Evolutionary conservation across 2,329 filamentous ascomycete species (phyloP).

Genomic region (Aspergillus niger): DNA sequence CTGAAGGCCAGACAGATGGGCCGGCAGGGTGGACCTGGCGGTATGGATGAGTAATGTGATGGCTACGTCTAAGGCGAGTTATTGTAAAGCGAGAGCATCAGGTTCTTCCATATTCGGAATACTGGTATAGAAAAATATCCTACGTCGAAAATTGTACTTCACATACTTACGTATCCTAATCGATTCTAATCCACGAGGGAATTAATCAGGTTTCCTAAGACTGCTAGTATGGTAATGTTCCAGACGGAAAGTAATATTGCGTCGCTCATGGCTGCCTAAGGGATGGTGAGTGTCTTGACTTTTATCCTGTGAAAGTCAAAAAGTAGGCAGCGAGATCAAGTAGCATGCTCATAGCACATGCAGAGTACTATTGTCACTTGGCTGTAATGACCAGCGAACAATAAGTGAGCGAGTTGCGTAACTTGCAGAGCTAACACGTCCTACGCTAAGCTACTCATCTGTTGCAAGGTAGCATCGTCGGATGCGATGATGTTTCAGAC

Average conservation of each 20-base stretch:
- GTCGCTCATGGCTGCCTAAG: background rate
- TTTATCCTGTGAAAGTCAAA: background rate
- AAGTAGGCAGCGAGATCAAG: background rate
- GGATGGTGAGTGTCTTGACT: background rate
- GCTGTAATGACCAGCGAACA: background rate
- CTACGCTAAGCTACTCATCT: background rate
- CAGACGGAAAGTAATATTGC: background rate
- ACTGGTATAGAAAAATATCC: slow-evolving; percentile 18
- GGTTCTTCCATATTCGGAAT: slow-evolving; percentile 19
- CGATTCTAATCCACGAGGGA: background rate
- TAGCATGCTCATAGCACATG: background rate
- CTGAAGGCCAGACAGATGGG: slow-evolving; percentile 97
- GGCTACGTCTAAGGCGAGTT: slow-evolving; percentile 22
- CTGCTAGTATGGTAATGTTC: background rate
- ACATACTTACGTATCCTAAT: slow-evolving; percentile 18
- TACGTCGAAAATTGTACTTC: slow-evolving; percentile 23
- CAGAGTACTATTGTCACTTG: background rate
- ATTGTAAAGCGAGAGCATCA: slow-evolving; percentile 29
- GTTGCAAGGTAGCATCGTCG: background rate
- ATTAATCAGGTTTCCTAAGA: background rate
- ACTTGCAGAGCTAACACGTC: background rate
- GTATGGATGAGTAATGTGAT: slow-evolving; percentile 44
- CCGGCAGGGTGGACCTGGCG: slow-evolving; percentile 44
- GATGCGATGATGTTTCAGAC: background rate
- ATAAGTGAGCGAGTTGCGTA: background rate